Conservation (phyloP, 306 rosid genomes). For the Castanea crenata region DNA sequence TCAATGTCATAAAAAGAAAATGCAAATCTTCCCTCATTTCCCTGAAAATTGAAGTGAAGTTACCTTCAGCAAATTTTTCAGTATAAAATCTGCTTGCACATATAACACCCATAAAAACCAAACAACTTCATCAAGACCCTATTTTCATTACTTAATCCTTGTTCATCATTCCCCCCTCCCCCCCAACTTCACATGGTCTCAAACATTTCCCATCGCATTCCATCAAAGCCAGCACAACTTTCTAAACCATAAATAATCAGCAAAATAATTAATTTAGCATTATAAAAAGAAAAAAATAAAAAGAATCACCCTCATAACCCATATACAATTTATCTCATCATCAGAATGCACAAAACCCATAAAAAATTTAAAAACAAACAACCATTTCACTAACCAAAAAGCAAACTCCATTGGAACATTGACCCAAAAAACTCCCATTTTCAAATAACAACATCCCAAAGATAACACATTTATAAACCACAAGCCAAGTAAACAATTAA, state of each 20-base stretch:
- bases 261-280: neutral
- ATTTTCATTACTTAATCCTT: neutral
- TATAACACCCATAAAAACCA: neutral
- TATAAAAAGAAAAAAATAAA: neutral
- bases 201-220: neutral
- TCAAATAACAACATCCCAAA: too few relatives aligned
- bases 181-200: neutral
- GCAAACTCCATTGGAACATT: neutral
- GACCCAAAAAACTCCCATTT: too few relatives aligned
- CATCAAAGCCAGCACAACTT: neutral
- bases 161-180: neutral
- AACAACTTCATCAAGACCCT: neutral
- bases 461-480: too few relatives aligned
- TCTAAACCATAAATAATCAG: neutral
- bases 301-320: neutral
- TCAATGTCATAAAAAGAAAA: neutral
- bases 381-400: neutral
- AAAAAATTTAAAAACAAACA: too few relatives aligned
- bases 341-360: neutral
- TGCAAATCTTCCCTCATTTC: neutral
- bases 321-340: neutral
- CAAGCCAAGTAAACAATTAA: too few relatives aligned
- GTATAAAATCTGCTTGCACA: neutral
- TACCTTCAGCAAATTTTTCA: neutral
- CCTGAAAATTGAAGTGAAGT: neutral